phyloP scores from a whole-genome alignment of 169 alveolate species.

The Plasmodium sp. region DNA sequence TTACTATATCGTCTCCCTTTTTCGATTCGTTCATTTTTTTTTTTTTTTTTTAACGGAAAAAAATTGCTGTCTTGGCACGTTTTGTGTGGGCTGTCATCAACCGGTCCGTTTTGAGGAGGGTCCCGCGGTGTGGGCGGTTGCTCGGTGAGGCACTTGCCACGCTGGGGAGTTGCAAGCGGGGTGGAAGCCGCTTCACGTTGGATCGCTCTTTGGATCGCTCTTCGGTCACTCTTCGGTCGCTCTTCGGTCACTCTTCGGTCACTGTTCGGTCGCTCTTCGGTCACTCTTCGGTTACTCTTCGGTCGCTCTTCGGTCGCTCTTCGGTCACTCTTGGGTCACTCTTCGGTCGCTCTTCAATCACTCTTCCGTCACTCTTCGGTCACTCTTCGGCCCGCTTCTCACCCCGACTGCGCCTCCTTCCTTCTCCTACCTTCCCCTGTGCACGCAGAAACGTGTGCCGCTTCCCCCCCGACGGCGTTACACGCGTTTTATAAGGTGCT shows the following conservation, averaged over 20 bases:
- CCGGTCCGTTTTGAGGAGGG: neutral
- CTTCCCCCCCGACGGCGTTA: neutral
- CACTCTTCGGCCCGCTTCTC: neutral
- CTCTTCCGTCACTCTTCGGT: neutral
- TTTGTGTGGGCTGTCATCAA: neutral
- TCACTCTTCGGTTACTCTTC: too few species aligned
- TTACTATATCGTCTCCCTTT: neutral
- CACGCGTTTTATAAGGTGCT: neutral
- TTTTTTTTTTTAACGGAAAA: constrained; percentile 3
- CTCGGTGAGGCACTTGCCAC: neutral
- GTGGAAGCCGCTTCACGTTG: neutral
- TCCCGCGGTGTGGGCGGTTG: neutral
- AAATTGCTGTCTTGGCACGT: neutral
- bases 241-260: too few species aligned
- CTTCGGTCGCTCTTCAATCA: neutral
- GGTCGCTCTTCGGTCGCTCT: neutral
- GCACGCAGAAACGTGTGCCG: neutral
- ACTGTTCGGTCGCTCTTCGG: neutral
- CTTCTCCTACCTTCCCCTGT: neutral
- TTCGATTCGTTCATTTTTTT: constrained; percentile 21
- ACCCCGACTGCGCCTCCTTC: neutral
- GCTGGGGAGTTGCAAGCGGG: neutral
- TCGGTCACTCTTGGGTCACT: too few species aligned
- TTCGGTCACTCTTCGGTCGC: neutral
- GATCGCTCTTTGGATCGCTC: neutral